Base-by-base conservation (phyloP, 2,329 filamentous ascomycete species). In the Cadophora malorum region DNA sequence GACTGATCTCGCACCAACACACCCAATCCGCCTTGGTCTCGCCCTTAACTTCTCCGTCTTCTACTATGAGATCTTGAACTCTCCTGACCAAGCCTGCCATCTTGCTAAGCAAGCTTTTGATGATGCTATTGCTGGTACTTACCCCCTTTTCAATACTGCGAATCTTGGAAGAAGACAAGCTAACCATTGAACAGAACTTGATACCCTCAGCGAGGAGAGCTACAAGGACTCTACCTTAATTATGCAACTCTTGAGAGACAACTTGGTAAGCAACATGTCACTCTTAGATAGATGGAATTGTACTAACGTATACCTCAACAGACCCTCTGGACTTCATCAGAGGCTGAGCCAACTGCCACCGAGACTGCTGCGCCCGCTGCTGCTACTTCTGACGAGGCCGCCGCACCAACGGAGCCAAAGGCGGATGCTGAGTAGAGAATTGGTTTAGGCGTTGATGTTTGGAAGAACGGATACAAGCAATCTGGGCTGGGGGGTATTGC, bases 11-110 rank as follows among this genome's bases (percentile, higher is more conserved):
- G 91, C 93, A 72, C 93, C 93, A 72, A 97, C 93, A 67, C 93
- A 97, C 87, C 93, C 93, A 79, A 97, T 96, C 83, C 93, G 93
- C 79, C 91, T 97, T 73, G 93, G 93, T 80, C 89, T 97, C 74
- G 93, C 93, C 77, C 88, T 97, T 75, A 97, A 97, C 90, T 96
- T 96, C 88, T 97, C 94, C 74, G 94, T 97, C 79, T 98, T 97
- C 88, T 98, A 98, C 91, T 99, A 99, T 83, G 93, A 99, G 90
- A 99, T 98, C 81, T 88, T 98, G 79, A 99, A 98, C 88, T 94
- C 95, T 53, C 95, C 95, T 73, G 96, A 98, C 82, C 95, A 96
- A 85, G 95, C 94, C 80, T 97, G 95, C 90, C 94, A 97, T 83
- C 90, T 97, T 76, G 95, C 93, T 83, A 97, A 97, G 89, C 92